Conservation (phyloP, 1,139 yeast genomes). For the Debaryomyces subglobosus region DNA sequence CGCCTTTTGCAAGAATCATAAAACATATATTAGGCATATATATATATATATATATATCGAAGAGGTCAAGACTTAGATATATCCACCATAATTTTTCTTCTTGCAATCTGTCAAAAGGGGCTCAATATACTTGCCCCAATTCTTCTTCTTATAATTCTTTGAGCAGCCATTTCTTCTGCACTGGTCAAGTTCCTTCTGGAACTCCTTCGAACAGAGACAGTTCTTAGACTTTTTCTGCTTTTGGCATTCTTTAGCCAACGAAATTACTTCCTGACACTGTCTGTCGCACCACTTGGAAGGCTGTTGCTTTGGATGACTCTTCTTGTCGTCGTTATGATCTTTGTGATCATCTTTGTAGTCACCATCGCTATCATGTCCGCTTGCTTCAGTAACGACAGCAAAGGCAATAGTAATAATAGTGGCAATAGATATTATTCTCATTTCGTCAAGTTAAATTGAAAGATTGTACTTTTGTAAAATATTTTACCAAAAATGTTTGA, state of each 20-base stretch:
- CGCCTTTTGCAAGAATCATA: background rate
- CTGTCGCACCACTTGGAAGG: constrained; percentile 1
- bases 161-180: constrained; percentile 1
- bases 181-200: background rate
- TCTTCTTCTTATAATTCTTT: background rate
- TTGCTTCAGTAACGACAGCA: background rate
- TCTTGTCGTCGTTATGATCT: background rate
- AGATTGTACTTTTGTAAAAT: background rate
- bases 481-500: background rate
- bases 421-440: background rate
- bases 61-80: background rate
- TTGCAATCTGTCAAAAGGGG: constrained; percentile 5
- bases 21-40: background rate
- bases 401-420: background rate
- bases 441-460: background rate
- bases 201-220: constrained; percentile 3
- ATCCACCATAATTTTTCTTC: background rate
- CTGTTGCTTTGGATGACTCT: background rate
- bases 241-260: background rate
- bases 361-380: background rate
- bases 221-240: background rate
- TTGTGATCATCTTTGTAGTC: background rate
- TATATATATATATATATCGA: no score
- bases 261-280: background rate
- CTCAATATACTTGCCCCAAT: constrained; percentile 2